Evolutionary conservation across 1,284 basidiomycete genomes (phyloP).

Genomic region (Moesziomyces aphidis): DNA sequence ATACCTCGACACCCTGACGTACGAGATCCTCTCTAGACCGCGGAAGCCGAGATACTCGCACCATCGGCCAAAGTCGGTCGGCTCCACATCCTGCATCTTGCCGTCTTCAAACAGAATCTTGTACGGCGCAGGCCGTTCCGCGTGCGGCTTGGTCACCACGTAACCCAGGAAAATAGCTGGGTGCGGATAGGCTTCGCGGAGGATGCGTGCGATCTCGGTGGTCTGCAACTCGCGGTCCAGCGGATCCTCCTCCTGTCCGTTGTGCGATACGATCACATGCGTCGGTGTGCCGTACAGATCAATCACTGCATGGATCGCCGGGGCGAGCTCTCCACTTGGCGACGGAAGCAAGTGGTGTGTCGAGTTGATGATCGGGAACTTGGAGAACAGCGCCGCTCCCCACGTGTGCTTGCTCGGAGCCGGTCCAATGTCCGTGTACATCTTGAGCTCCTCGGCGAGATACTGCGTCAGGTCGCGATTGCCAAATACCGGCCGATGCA

Average conservation of each 20-base stretch:
- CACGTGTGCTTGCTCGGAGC: constrained; percentile 91
- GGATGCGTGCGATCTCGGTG: constrained; percentile 81
- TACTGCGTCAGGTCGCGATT: constrained; percentile 76
- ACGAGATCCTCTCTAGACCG: constrained; percentile 57
- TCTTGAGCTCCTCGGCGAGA: constrained; percentile 76
- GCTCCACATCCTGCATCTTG: constrained; percentile 70
- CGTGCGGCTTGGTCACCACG: constrained; percentile 81
- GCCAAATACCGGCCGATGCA: constrained; percentile 85
- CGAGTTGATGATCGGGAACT: constrained; percentile 89
- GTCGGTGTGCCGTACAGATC: constrained; percentile 84
- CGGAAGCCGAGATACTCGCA: constrained; percentile 66
- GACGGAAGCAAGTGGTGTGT: constrained; percentile 91
- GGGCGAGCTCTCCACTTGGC: constrained; percentile 83
- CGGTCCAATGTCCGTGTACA: constrained; percentile 79
- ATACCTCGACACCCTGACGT: constrained; percentile 62
- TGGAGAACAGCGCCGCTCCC: constrained; percentile 69
- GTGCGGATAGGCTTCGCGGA: constrained; percentile 78
- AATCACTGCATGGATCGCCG: constrained; percentile 79
- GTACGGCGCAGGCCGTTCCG: constrained; percentile 82
- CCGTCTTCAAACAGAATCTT: constrained; percentile 75
- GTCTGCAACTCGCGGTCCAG: constrained; percentile 90
- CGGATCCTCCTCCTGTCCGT: constrained; percentile 91
- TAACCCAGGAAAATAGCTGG: constrained; percentile 83
- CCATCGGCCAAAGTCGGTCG: constrained; percentile 57
- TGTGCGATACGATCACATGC: constrained; percentile 87